Evolutionary conservation across 768 basidiomycete genomes (phyloP).

Genomic region (Calvatia gigantea): DNA sequence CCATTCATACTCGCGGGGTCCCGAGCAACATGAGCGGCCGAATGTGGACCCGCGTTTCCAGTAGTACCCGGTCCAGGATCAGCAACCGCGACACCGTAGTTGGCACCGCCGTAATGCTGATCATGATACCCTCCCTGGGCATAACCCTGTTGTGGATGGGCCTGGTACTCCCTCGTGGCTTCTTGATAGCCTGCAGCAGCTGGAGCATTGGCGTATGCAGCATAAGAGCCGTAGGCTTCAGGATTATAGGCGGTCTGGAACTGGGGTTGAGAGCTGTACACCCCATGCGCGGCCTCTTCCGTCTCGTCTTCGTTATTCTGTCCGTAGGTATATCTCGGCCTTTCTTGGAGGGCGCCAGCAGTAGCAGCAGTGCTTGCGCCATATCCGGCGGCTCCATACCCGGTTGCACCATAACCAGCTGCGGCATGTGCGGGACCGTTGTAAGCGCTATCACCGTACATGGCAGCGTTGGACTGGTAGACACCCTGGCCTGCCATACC

Average conservation of each 20-base stretch:
- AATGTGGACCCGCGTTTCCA: slow-evolving; percentile 1
- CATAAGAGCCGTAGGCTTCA: slow-evolving; percentile 42
- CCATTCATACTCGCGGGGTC: not conserved
- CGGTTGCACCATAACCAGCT: slow-evolving; percentile 3
- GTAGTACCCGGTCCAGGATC: slow-evolving; percentile 10
- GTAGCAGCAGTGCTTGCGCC: slow-evolving; percentile 1
- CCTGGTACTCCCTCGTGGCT: slow-evolving; percentile 29
- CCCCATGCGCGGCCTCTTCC: slow-evolving; percentile 30
- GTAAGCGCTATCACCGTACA: slow-evolving; percentile 26
- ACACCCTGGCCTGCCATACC: slow-evolving; percentile 39
- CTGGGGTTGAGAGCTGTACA: slow-evolving; percentile 40
- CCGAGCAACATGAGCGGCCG: not conserved
- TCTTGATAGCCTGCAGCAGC: slow-evolving; percentile 26
- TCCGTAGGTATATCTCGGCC: slow-evolving; percentile 36
- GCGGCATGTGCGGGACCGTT: slow-evolving; percentile 13
- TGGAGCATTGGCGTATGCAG: slow-evolving; percentile 23
- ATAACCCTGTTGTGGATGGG: slow-evolving; percentile 22
- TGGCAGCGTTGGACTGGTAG: slow-evolving; percentile 36
- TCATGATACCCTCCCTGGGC: slow-evolving; percentile 20
- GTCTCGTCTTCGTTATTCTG: slow-evolving; percentile 27
- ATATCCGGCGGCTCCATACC: slow-evolving; percentile 18
- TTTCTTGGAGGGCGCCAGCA: slow-evolving; percentile 10
- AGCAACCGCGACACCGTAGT: slow-evolving; percentile 20
- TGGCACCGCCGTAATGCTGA: slow-evolving; percentile 16
- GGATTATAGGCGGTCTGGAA: slow-evolving; percentile 34